These are phyloP conservation scores for Backusella tarrabulga DNA, from an alignment of 192 early-diverging fungal species.

Conservation along the genomic window DNA sequence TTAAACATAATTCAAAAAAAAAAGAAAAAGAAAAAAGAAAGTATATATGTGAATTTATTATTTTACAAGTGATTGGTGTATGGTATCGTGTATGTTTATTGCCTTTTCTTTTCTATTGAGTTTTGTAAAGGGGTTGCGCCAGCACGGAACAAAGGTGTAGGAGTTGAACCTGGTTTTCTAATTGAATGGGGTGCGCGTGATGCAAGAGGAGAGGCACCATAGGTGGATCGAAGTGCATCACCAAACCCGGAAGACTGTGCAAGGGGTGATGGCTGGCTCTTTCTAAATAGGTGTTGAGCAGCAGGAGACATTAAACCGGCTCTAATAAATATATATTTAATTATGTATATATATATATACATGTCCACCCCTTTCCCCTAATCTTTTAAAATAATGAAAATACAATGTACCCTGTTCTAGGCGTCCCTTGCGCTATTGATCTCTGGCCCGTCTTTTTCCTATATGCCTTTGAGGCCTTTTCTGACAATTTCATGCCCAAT, in stretches of 20 bases:
- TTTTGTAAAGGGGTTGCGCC: constrained; percentile 13
- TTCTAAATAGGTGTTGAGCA: constrained; percentile 30
- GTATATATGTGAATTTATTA: neutral
- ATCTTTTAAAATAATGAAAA: neutral
- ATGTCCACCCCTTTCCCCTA: no score
- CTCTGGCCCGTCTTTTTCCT: constrained; percentile 27
- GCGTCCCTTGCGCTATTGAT: constrained; percentile 10
- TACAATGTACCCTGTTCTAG: constrained; percentile 10
- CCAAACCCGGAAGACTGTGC: constrained; percentile 17
- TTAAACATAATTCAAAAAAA: neutral
- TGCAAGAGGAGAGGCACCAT: constrained; percentile 16
- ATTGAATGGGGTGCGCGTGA: neutral
- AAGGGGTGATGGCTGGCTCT: constrained; percentile 19
- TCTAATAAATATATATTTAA: constrained; percentile 11
- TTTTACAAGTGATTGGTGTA: neutral
- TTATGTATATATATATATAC: neutral
- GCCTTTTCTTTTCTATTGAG: neutral
- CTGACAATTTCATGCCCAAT: constrained; percentile 58
- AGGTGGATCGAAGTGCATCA: constrained; percentile 28
- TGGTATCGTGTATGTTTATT: neutral
- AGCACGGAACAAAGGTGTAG: constrained; percentile 28
- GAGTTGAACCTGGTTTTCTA: constrained; percentile 15
- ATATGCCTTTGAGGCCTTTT: constrained; percentile 58
- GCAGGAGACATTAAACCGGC: constrained; percentile 34
- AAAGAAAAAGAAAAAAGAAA: neutral